A percentile compares a stretch with the other conserved stretches of the same genome.
Conservation (phyloP, 1,284 basidiomycete species). For the Sporisorium scitamineum region DNA sequence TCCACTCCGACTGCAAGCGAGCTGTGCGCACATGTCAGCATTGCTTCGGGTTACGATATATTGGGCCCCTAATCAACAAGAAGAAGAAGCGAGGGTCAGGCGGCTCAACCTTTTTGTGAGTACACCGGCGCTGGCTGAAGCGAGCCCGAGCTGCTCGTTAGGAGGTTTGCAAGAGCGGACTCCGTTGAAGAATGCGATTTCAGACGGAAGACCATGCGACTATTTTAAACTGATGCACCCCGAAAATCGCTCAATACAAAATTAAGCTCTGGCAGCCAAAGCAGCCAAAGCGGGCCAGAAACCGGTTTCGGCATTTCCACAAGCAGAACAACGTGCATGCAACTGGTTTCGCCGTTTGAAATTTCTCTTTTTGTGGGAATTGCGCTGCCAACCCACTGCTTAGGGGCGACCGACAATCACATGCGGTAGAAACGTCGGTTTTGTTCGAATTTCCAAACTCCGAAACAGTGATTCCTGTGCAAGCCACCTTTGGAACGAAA, state of each 20-base stretch:
- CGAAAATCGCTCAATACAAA: conserved; percentile 27
- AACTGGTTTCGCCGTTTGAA: background rate
- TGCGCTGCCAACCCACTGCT: no score
- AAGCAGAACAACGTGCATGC: background rate
- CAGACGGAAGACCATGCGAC: conserved; percentile 6
- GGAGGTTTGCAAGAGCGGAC: background rate
- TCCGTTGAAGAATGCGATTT: background rate
- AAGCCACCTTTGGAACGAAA: conserved; percentile 8
- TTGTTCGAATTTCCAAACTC: conserved; percentile 4
- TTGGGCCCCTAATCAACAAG: background rate
- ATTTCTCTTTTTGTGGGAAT: no score
- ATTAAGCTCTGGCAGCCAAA: conserved; percentile 16
- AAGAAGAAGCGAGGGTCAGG: conserved; percentile 1
- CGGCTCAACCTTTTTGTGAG: background rate
- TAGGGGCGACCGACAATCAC: background rate
- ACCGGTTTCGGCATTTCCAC: background rate
- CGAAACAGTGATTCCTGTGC: background rate
- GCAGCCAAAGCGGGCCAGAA: background rate
- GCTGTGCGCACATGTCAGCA: background rate
- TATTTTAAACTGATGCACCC: conserved; percentile 14
- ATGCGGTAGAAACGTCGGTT: background rate
- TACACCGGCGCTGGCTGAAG: no score
- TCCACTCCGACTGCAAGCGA: background rate
- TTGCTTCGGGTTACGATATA: no score
- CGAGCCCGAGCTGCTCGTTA: no score